These are phyloP conservation scores for Cladosporium cucumerinum DNA, from an alignment of 2,329 filamentous ascomycete genomes.

Conservation along the genomic window DNA sequence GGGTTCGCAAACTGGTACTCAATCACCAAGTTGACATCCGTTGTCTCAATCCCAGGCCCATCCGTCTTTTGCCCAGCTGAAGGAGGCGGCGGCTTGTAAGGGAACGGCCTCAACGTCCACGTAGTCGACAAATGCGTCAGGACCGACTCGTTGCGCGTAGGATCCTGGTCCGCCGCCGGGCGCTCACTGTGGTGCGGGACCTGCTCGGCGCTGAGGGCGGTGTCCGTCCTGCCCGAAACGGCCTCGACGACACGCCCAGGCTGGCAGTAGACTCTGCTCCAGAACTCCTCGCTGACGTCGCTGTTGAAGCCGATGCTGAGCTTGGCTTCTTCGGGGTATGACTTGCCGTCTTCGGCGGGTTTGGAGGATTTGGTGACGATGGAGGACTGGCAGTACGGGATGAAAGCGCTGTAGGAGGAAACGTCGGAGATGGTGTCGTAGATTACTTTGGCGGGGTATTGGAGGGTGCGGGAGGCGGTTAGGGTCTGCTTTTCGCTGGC, in stretches of 20 bases:
- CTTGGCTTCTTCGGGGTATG: slow-evolving; percentile 71
- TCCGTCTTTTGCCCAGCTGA: slow-evolving; percentile 37
- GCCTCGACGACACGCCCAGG: slow-evolving; percentile 73
- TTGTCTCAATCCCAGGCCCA: slow-evolving; percentile 48
- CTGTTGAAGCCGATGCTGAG: slow-evolving; percentile 82
- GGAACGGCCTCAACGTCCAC: slow-evolving; percentile 60
- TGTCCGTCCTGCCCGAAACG: slow-evolving; percentile 58
- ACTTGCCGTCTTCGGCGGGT: slow-evolving; percentile 44
- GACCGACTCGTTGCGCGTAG: slow-evolving; percentile 38
- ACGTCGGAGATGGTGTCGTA: slow-evolving; percentile 89
- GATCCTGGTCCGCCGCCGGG: slow-evolving; percentile 38
- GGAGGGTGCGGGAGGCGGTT: slow-evolving; percentile 70
- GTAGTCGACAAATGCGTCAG: slow-evolving; percentile 67
- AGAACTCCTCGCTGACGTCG: slow-evolving; percentile 78
- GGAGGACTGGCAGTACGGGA: slow-evolving; percentile 84
- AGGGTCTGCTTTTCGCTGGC: slow-evolving; percentile 60
- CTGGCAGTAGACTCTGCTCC: slow-evolving; percentile 73
- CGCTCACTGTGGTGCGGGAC: slow-evolving; percentile 42
- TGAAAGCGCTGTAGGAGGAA: slow-evolving; percentile 75
- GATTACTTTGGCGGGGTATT: slow-evolving; percentile 66
- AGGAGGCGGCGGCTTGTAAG: slow-evolving; percentile 44
- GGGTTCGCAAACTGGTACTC: slow-evolving; percentile 84
- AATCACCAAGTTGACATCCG: slow-evolving; percentile 72
- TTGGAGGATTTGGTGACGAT: slow-evolving; percentile 71
- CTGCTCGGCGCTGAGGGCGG: slow-evolving; percentile 41